Base-by-base conservation (phyloP, 2,329 filamentous ascomycete species). In the Trichoderma sp. region DNA sequence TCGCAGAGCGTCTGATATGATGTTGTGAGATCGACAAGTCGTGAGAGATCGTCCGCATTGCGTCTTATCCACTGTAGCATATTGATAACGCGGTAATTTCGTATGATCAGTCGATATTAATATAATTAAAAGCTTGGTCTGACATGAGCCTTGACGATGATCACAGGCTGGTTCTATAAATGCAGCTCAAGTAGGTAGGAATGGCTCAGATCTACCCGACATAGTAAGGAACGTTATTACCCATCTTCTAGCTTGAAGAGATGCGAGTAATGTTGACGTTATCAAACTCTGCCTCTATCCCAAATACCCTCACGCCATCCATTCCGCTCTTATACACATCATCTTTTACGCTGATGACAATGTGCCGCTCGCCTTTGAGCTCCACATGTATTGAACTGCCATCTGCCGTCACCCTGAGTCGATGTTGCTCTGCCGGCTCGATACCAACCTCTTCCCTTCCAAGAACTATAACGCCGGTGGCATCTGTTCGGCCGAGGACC, bases 401-500 rank as follows among this genome's bases (percentile, higher is more conserved):
- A 15, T 65, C 71, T 14, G 74, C 74, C 68, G 24, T 66, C 6
- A 76, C 72, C 12, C 11, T 66, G 21, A 76, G 30, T 11, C 51
- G 67, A 26, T 75, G 72, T 57, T 15, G 57, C 56, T 72, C 60
- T 6, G 62, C 64, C 3, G 72, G 56, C 21, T 28, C 53, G 7
- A 76, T 32, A 32, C 68, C 72, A 4, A 69, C 74, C 32, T 51
- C 56, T 6, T 66, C 71, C 9, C 47, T 60, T 7, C 51, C 70
- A 1, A 76, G 32, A 18, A 64, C 34, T 47, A 61, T 76, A 58
- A 72, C 74, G 34, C 61, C 57, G 1, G 72, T 69, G 1, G 56
- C 30, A 11, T 74, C 53, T 15, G 68, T 72, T 14, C 70, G 75
- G 24, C 78, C 76, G 3, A 82, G 72, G 1, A 76, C 51, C 8